Base-by-base conservation (phyloP, 2,329 filamentous ascomycete genomes). In the Cryphonectria carpinicola region DNA sequence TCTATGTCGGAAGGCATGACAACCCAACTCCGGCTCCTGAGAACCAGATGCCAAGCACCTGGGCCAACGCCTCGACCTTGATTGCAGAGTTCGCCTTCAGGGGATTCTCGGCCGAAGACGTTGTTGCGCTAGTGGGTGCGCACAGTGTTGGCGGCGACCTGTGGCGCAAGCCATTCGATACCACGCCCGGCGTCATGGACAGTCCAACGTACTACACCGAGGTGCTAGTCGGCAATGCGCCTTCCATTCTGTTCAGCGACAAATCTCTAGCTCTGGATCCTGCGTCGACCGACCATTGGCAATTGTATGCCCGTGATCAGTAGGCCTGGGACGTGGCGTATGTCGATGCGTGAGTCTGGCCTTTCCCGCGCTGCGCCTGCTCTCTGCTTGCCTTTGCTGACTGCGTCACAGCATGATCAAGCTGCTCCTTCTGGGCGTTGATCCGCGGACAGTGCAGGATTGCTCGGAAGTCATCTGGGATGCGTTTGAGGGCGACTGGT, bases 91-190 rank as follows among this genome's bases (percentile, higher is more conserved):
- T 78, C 54, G 70, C 39, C n/a, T 73, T 66, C 22, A 75, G 73
- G 58, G 76, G 76, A 0, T 78, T 78, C 72, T 71, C 74, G 6
- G 43, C 64, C 11, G 74, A 68, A 1, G 77, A 78, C 54, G 65
- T 78, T 8, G 73, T 78, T 17, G 77, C 77, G 1, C 73, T 78
- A 28, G 49, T 78, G 7, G 77, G 77, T 28, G 66, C 76, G 11
- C 77, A 78, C 65, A 77, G 74, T 69, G 70, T 73, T 6, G 77
- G 74, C 6, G 77, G 74, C 66, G 74, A 77, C 66, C 68, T 73
- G n/a, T 69, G 70, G 17, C 74, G 73, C 39, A 68, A 72, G 17
- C 72, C 72, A 1, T 74, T 78, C 10, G 77, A 78, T 68, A 70
- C 70, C 22, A 77, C 75, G 1, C 70, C 74, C 7, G 74, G 70